Evolutionary conservation across 2,329 filamentous ascomycete species (phyloP).

Genomic region (Tolypocladium guangdongense): DNA sequence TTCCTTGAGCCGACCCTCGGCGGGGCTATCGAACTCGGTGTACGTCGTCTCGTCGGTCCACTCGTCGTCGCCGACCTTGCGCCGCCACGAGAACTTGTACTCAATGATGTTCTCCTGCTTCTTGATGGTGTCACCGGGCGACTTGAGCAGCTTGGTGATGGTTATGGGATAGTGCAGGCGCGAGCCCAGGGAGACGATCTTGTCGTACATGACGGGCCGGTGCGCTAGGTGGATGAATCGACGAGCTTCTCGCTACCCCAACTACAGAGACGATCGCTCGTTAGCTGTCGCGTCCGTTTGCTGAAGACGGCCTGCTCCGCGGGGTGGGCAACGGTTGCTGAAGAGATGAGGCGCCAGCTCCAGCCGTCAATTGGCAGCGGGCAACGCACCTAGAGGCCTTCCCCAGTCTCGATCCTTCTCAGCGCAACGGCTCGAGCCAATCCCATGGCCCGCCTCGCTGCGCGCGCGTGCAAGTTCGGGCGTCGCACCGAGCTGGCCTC

Average conservation of each 20-base stretch:
- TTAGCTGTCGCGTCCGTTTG: not conserved
- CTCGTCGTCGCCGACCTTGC: conserved; percentile 59
- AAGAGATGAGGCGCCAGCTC: not conserved
- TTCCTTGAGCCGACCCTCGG: conserved; percentile 65
- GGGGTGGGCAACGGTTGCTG: not conserved
- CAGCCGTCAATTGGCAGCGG: not conserved
- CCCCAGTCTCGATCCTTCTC: conserved; percentile 20
- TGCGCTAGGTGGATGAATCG: not conserved
- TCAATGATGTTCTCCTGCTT: conserved; percentile 71
- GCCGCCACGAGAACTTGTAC: conserved; percentile 75
- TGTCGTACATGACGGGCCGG: conserved; percentile 23
- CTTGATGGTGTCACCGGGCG: conserved; percentile 61
- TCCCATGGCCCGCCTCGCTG: conserved; percentile 22
- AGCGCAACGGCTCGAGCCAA: conserved; percentile 15
- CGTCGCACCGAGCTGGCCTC: not conserved
- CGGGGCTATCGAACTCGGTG: conserved; percentile 71
- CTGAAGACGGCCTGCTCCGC: not conserved
- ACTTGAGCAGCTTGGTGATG: conserved; percentile 73
- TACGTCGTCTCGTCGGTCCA: conserved; percentile 54
- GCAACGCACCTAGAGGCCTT: conserved; percentile 16
- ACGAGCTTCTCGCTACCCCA: not conserved
- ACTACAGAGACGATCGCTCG: not conserved
- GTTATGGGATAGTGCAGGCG: conserved; percentile 87
- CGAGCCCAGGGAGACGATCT: conserved; percentile 39
- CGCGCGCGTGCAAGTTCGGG: not conserved